Evolutionary conservation across 2,329 filamentous ascomycete species (phyloP).

Genomic region (Aureobasidium zeae): DNA sequence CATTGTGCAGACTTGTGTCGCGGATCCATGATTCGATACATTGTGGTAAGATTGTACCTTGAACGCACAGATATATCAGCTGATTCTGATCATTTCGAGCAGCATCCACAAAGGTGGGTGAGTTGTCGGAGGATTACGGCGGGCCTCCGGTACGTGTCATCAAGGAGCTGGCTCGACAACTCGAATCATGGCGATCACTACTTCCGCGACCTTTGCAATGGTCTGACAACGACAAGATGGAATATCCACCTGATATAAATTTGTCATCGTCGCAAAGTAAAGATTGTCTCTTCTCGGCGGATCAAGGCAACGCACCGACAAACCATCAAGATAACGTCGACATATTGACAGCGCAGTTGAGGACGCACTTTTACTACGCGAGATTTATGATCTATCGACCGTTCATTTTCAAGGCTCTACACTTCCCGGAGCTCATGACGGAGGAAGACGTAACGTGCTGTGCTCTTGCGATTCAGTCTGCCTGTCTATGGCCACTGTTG

Average conservation of each 20-base stretch:
- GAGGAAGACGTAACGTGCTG: conserved; percentile 46
- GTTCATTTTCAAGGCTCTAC: conserved; percentile 51
- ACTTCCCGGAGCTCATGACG: conserved; percentile 46
- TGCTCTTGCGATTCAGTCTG: conserved; percentile 49
- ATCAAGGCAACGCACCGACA: conserved; percentile 37
- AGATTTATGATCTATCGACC: conserved; percentile 51
- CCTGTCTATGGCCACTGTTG: conserved; percentile 51
- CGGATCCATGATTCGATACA: conserved; percentile 45
- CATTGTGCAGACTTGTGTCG: conserved; percentile 45
- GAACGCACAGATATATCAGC: neutral
- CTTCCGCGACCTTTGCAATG: conserved; percentile 48
- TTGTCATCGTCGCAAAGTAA: conserved; percentile 22
- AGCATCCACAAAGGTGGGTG: conserved; percentile 23
- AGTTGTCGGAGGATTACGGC: conserved; percentile 28
- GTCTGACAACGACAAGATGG: conserved; percentile 44
- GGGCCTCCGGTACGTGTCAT: conserved; percentile 37
- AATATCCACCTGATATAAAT: conserved; percentile 31
- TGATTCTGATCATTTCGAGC: neutral
- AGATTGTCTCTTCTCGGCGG: conserved; percentile 38
- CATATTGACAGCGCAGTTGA: conserved; percentile 48
- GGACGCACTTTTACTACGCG: conserved; percentile 51
- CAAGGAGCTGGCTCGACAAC: conserved; percentile 44
- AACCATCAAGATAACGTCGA: conserved; percentile 47
- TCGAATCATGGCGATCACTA: conserved; percentile 50
- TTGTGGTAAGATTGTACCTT: conserved; percentile 40